Percentiles rank a stretch among this genome's conserved stretches.
These are phyloP conservation scores for Lachnellula willkommii DNA, from an alignment of 2,329 filamentous ascomycete genomes.

Conservation along the genomic window DNA sequence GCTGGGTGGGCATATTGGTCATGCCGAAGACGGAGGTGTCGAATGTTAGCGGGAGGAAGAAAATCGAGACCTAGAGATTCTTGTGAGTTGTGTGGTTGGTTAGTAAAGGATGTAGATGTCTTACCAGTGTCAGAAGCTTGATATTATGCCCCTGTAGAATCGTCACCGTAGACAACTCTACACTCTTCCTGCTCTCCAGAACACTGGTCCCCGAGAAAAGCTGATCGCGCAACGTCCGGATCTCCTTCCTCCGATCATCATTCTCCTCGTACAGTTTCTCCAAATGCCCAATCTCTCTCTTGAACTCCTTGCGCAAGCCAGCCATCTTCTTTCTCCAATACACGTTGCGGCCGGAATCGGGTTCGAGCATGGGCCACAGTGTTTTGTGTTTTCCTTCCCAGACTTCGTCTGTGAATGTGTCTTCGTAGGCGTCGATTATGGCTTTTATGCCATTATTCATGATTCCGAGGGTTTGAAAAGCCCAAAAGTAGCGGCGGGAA, in stretches of 20 bases:
- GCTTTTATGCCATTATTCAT: slow-evolving; percentile 55
- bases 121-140: slow-evolving; percentile 54
- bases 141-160: slow-evolving; percentile 57
- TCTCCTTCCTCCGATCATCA: slow-evolving; percentile 49
- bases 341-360: slow-evolving; percentile 39
- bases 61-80: slow-evolving; percentile 35
- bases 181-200: slow-evolving; percentile 54
- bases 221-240: slow-evolving; percentile 53
- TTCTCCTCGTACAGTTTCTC: slow-evolving; percentile 34
- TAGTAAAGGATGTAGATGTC: slow-evolving; percentile 16
- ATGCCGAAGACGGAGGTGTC: slow-evolving; percentile 56
- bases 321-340: slow-evolving; percentile 46
- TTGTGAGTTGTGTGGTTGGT: neutral
- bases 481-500: slow-evolving; percentile 58
- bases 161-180: slow-evolving; percentile 48
- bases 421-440: slow-evolving; percentile 51
- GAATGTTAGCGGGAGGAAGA: slow-evolving; percentile 58
- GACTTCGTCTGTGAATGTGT: slow-evolving; percentile 53
- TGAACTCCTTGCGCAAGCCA: slow-evolving; percentile 40
- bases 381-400: slow-evolving; percentile 51
- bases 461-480: slow-evolving; percentile 54
- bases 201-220: slow-evolving; percentile 60
- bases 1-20: slow-evolving; percentile 40
- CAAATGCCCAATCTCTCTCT: slow-evolving; percentile 40
- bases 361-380: slow-evolving; percentile 50